phyloP scores from a whole-genome alignment of 176 grass and related monocot genomes.

The Thalia dealbata region DNA sequence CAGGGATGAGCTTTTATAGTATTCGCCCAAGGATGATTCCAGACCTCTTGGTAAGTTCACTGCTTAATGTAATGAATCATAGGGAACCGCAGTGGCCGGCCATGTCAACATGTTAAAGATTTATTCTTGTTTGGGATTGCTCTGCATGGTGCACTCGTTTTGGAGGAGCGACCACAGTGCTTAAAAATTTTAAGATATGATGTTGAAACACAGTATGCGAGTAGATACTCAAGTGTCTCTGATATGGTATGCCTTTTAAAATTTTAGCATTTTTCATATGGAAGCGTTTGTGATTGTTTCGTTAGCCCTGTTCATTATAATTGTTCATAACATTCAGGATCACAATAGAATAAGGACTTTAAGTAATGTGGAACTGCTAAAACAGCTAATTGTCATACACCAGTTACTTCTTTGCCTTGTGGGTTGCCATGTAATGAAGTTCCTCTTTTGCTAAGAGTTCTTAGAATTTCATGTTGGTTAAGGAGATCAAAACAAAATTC shows the following conservation, averaged over 20 bases:
- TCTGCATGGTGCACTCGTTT: constrained; percentile 65
- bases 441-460: background rate
- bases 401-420: constrained; percentile 62
- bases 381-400: constrained; percentile 71
- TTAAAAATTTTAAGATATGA: constrained; percentile 69
- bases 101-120: background rate
- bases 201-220: constrained; percentile 47
- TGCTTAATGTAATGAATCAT: background rate
- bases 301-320: background rate
- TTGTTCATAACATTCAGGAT: constrained; percentile 33
- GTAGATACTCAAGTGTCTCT: constrained; percentile 51
- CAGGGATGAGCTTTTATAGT: too few species aligned
- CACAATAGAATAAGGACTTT: constrained; percentile 77
- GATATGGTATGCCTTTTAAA: constrained; percentile 29
- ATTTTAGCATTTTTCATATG: background rate
- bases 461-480: too few species aligned
- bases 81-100: background rate
- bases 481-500: too few species aligned
- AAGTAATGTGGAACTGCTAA: constrained; percentile 50
- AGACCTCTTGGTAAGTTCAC: constrained; percentile 11
- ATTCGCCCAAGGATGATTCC: constrained; percentile 5
- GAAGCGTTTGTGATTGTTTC: background rate
- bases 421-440: constrained; percentile 20
- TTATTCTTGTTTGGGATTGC: constrained; percentile 64
- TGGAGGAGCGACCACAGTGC: constrained; percentile 70